Percentiles rank a stretch among this genome's conserved stretches.
These are phyloP conservation scores for Candida qinlingensis DNA, from an alignment of 805 yeast genomes.

Conservation along the genomic window DNA sequence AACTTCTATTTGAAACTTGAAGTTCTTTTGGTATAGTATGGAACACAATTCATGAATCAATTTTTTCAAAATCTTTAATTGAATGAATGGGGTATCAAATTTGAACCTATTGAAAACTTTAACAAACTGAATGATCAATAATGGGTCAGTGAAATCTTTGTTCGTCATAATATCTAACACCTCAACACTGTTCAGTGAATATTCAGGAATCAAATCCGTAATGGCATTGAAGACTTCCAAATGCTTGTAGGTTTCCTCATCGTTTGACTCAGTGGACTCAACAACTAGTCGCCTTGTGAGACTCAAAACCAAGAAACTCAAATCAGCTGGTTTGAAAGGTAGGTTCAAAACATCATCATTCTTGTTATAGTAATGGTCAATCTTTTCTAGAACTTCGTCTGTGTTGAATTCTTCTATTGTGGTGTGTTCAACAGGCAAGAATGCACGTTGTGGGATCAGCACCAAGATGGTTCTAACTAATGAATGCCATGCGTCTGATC, in stretches of 20 bases:
- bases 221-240: conserved; percentile 32
- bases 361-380: conserved; percentile 31
- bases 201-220: conserved; percentile 43
- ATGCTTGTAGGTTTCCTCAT: conserved; percentile 22
- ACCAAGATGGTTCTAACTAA: conserved; percentile 41
- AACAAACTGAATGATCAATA: conserved; percentile 24
- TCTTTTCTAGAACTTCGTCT: conserved; percentile 22
- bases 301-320: conserved; percentile 37
- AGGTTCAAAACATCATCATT: conserved; percentile 25
- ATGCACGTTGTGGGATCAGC: conserved; percentile 59
- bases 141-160: conserved; percentile 8
- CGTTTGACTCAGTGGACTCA: conserved; percentile 16
- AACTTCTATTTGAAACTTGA: conserved; percentile 60
- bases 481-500: conserved; percentile 29
- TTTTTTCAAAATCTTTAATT: conserved; percentile 15
- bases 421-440: conserved; percentile 47
- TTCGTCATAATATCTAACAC: conserved; percentile 26
- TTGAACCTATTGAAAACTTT: conserved; percentile 26
- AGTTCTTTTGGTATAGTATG: conserved; percentile 6
- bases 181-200: conserved; percentile 29
- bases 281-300: conserved; percentile 25
- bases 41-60: conserved; percentile 19
- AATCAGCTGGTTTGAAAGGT: conserved; percentile 40
- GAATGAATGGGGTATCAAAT: conserved; percentile 23
- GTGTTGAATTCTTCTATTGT: conserved; percentile 11